Evolutionary conservation across 805 yeast species (phyloP), one percentile per base, ranked within the genome.

Genomic region (Candida mattraensis): DNA sequence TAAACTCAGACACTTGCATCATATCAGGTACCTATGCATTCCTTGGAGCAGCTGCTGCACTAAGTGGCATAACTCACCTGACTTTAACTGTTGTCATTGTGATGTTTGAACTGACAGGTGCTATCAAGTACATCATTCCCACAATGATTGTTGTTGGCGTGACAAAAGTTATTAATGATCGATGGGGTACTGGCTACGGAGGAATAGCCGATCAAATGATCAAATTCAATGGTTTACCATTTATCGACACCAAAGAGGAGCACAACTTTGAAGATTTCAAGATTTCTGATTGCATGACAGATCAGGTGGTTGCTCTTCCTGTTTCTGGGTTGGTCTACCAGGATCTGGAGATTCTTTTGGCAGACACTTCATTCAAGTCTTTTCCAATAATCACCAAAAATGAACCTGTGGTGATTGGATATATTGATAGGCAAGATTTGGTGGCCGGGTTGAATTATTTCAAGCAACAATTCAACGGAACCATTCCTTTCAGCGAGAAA

Each of bases 131-230:
- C 56, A 85, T 93, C 41, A 73, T 94, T 9, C 99, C 99, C 2
- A 86, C 95, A 0, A 93, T 93, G 99, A 83, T 93, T 34, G 94
- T 87, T 0, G 95, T 93, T 2, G 91, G 95, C 1, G 76, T 82
- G 7, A 89, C 98, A 2, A 86, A 86, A 51, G 63, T 79, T 23
- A 78, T 93, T n/a, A 76, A 78, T 47, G 93, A 85, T 40, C 69
- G 64, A 37, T 80, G 83, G 68, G 95, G 95, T 2, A 67, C 73
- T 16, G 78, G 78, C 0, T 44, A 45, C 32, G 86, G 83, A 9
- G 99, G 98, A 1, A 91, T 93, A 42, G 96, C 99, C 0, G 99
- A 93, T 56, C 94, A 87, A 60, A 89, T 89, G 86, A 88, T 94
- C 44, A 64, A 68, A 24, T 84, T 86, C 51, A 89, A 88, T 61